These are phyloP conservation scores for Cladosporium sp. DNA, from an alignment of 2,329 filamentous ascomycete genomes.

Conservation along the genomic window DNA sequence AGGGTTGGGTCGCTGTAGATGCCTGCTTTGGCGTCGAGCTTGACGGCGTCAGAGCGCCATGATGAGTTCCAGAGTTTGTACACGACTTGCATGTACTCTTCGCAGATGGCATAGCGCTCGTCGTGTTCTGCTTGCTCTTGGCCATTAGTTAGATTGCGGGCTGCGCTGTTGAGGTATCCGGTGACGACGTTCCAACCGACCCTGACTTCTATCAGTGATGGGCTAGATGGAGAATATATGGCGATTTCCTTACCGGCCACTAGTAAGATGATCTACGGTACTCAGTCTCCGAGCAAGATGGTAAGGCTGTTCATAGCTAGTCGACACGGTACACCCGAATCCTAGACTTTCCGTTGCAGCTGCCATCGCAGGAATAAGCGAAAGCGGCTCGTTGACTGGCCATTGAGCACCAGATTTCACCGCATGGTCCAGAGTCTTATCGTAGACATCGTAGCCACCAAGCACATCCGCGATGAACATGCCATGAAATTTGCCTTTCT, in stretches of 20 bases:
- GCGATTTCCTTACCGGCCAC: slow-evolving; percentile 41
- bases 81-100: slow-evolving; percentile 58
- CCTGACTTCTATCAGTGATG: not conserved
- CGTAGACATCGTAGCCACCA: slow-evolving; percentile 64
- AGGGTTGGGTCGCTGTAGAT: slow-evolving; percentile 54
- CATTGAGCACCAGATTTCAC: slow-evolving; percentile 60
- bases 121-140: slow-evolving; percentile 57
- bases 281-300: slow-evolving; percentile 59
- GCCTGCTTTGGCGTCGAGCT: slow-evolving; percentile 51
- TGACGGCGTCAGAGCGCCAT: slow-evolving; percentile 61
- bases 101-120: slow-evolving; percentile 57
- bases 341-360: slow-evolving; percentile 60
- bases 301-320: slow-evolving; percentile 64
- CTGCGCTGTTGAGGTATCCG: slow-evolving; percentile 61
- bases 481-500: slow-evolving; percentile 57
- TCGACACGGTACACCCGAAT: slow-evolving; percentile 62
- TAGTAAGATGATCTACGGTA: slow-evolving; percentile 61
- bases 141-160: slow-evolving; percentile 53
- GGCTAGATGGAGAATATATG: not conserved
- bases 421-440: slow-evolving; percentile 53
- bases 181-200: slow-evolving; percentile 52
- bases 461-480: slow-evolving; percentile 64
- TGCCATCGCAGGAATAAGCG: slow-evolving; percentile 59
- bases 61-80: slow-evolving; percentile 60
- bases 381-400: slow-evolving; percentile 64